Base-by-base conservation (phyloP, 768 basidiomycete genomes). In the Lactifluus rugatus region DNA sequence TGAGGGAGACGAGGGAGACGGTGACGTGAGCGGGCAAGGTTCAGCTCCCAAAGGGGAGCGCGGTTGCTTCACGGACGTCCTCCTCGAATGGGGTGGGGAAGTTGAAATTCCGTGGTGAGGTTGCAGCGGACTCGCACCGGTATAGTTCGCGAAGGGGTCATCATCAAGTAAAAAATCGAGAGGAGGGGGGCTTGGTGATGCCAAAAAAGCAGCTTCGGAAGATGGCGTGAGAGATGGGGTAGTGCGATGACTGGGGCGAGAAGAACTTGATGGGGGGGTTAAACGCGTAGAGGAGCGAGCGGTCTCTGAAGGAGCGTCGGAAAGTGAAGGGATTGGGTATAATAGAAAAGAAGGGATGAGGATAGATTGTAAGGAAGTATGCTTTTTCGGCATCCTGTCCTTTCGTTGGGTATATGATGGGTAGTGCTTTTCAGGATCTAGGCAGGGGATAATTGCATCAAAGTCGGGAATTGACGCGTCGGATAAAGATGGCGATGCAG, bases 91-190 rank as follows among this genome's bases (percentile, higher is more conserved):
- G 32, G 57, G 37, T 47, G 42, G 64, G 48, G 34, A 64, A 64
- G 44, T 63, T 57, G 28, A 54, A 58, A 2, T 64, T 41, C 23
- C 61, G 47, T 23, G 63, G 62, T 37, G 54, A 52, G 14, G 56
- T 14, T 37, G 62, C n/a, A 63, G 57, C 16, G 57, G 57, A 23
- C 58, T 64, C 26, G 66, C 60, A 28, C 69, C 65, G 0, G 76
- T 71, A 14, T 84, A 73, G 60, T 83, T 81, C 21, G 87, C 87
- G 64, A 89, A 89, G 2, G 87, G 87, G 64, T 89, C 87, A 52
- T 84, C 81, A 64, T 87, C 86, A 25, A 85, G 72, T 19, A 87
- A 74, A 45, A 62, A 56, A 64, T 70, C 66, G 9, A 70, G 65
- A 17, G 72, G 67, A 39, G 73, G 60, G 46, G 69, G 65, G 62